Evolutionary conservation across 1,139 yeast species (phyloP).

Genomic region (Kodamaea alishanica): DNA sequence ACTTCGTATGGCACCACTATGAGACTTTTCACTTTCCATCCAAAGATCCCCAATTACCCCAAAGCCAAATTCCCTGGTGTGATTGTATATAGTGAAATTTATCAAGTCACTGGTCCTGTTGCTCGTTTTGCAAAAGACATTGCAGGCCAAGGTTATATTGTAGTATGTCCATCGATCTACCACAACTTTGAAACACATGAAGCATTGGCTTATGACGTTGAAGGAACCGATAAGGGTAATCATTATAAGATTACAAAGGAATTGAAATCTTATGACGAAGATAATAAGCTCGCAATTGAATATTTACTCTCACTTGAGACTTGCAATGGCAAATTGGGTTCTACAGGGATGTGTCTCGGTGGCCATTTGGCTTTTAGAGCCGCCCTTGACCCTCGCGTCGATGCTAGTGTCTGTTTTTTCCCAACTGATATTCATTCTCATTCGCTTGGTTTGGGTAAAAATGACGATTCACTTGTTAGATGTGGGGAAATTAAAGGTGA

Average conservation of each 20-base stretch:
- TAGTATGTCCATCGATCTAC: conserved; percentile 73
- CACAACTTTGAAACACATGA: conserved; percentile 68
- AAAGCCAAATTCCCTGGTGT: conserved; percentile 78
- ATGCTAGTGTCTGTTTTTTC: conserved; percentile 72
- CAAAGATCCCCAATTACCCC: conserved; percentile 68
- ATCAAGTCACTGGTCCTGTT: conserved; percentile 80
- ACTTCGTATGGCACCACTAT: conserved; percentile 67
- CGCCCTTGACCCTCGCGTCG: conserved; percentile 60
- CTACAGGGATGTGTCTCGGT: conserved; percentile 86
- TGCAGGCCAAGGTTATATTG: conserved; percentile 77
- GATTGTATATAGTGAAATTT: conserved; percentile 73
- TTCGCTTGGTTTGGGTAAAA: conserved; percentile 58
- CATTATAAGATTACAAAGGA: conserved; percentile 64
- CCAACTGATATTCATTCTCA: conserved; percentile 76
- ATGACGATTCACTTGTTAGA: conserved; percentile 63
- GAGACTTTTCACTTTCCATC: conserved; percentile 65
- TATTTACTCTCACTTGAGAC: conserved; percentile 55
- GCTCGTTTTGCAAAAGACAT: conserved; percentile 72
- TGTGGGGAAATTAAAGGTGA: conserved; percentile 56
- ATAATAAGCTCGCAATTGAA: conserved; percentile 60
- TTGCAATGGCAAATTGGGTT: conserved; percentile 72
- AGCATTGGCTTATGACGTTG: conserved; percentile 64
- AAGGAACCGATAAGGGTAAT: conserved; percentile 78
- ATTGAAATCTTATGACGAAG: conserved; percentile 72
- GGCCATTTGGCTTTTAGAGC: conserved; percentile 81